Conservation (phyloP, 2,329 filamentous ascomycete genomes). For the Cercospora zeae-maydis region DNA sequence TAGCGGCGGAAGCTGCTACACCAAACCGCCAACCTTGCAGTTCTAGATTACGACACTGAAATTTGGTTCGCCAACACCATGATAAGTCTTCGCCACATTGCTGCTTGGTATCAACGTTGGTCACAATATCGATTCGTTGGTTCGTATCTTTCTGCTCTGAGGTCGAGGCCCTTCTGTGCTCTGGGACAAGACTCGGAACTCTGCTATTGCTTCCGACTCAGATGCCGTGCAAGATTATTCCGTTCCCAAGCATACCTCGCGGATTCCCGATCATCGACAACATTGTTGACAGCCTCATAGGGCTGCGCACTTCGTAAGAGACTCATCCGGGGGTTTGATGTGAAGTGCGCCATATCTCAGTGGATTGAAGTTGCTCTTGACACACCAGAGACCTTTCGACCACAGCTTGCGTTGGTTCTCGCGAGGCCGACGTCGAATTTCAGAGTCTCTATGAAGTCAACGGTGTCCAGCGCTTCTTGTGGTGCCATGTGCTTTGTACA, state of each 20-base stretch:
- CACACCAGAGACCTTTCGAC: too few relatives aligned
- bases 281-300: background rate
- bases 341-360: background rate
- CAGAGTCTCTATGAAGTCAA: too few relatives aligned
- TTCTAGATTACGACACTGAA: background rate
- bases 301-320: background rate
- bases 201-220: background rate
- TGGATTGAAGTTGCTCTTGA: too few relatives aligned
- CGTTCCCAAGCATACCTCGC: background rate
- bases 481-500: too few relatives aligned
- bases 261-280: background rate
- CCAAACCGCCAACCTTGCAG: conserved; percentile 2
- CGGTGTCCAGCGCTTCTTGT: too few relatives aligned
- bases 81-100: background rate
- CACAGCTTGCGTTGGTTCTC: too few relatives aligned
- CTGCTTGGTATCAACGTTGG: background rate
- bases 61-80: background rate
- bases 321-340: background rate
- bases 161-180: background rate
- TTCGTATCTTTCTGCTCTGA: too few relatives aligned
- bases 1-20: background rate
- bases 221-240: background rate
- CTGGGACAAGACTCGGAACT: background rate
- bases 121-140: too few relatives aligned
- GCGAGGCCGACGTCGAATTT: too few relatives aligned